Percentiles rank a stretch among this genome's conserved stretches.
phyloP scores from a whole-genome alignment of 2,329 filamentous ascomycete genomes.

The Nemania sp. region DNA sequence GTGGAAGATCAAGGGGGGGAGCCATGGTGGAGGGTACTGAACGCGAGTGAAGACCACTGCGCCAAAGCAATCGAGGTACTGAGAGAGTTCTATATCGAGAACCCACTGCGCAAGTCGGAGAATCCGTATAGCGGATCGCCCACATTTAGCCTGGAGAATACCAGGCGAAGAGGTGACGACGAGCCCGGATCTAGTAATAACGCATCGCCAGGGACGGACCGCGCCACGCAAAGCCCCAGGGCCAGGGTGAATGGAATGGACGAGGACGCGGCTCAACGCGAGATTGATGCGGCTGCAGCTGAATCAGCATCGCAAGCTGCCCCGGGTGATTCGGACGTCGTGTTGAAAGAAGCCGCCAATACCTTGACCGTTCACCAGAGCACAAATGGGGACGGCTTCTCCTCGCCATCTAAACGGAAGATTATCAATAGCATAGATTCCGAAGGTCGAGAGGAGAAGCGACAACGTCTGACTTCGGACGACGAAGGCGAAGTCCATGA shows the following conservation, averaged over 20 bases:
- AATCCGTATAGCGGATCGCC: slow-evolving; percentile 56
- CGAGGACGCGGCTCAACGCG: slow-evolving; percentile 41
- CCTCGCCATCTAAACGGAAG: slow-evolving; percentile 51
- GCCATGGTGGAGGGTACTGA: slow-evolving; percentile 85
- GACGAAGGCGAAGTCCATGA: slow-evolving; percentile 54
- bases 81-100: slow-evolving; percentile 68
- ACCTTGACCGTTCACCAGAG: slow-evolving; percentile 34
- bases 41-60: slow-evolving; percentile 72
- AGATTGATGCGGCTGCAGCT: slow-evolving; percentile 35
- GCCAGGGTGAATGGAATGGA: slow-evolving; percentile 46
- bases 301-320: slow-evolving; percentile 44
- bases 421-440: slow-evolving; percentile 44
- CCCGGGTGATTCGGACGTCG: slow-evolving; percentile 40
- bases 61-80: slow-evolving; percentile 76
- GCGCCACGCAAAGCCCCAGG: slow-evolving; percentile 55
- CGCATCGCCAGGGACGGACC: slow-evolving; percentile 54
- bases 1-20: slow-evolving; percentile 77
- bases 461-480: slow-evolving; percentile 48
- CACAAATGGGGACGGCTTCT: slow-evolving; percentile 41
- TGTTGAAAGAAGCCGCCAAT: slow-evolving; percentile 41
- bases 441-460: slow-evolving; percentile 48
- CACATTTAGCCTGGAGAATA: slow-evolving; percentile 60
- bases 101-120: slow-evolving; percentile 63
- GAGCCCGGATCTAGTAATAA: slow-evolving; percentile 55
- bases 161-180: slow-evolving; percentile 50